These are phyloP conservation scores for Kalaharituber pfeilii DNA, from an alignment of 2,329 filamentous ascomycete genomes.

Conservation along the genomic window DNA sequence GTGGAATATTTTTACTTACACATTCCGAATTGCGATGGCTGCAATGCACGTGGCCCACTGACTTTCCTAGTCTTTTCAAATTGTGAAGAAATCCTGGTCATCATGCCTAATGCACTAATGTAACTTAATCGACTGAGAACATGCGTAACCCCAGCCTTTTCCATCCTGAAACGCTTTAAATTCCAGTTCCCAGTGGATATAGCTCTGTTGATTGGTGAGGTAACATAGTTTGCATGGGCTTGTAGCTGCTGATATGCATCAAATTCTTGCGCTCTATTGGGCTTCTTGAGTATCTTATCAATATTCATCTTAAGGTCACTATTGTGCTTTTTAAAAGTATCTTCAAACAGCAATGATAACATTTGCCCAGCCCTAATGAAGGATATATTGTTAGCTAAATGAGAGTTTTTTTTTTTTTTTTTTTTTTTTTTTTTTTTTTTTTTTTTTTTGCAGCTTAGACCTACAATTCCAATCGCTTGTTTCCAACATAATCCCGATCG, in stretches of 20 bases:
- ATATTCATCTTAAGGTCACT: constrained; percentile 79
- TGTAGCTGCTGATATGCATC: constrained; percentile 74
- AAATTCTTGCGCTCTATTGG: constrained; percentile 70
- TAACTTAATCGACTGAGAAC: constrained; percentile 91
- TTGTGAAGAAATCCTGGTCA: constrained; percentile 95
- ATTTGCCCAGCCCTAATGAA: constrained; percentile 57
- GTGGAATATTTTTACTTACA: constrained; percentile 17
- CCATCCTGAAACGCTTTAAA: constrained; percentile 97
- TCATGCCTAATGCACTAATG: constrained; percentile 94
- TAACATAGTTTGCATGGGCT: constrained; percentile 73
- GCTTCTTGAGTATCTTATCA: constrained; percentile 89
- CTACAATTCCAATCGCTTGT: constrained; percentile 74
- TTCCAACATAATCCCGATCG: constrained; percentile 93
- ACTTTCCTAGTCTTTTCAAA: constrained; percentile 98
- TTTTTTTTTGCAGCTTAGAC: too few species aligned
- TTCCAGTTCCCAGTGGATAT: constrained; percentile 98
- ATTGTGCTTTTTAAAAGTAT: constrained; percentile 92
- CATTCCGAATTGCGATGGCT: constrained; percentile 97
- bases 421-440: too few species aligned
- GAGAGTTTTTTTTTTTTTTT: constrained; percentile 9
- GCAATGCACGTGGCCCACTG: constrained; percentile 81
- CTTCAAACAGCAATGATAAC: constrained; percentile 83
- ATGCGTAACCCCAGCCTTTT: constrained; percentile 88
- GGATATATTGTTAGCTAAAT: constrained; percentile 7
- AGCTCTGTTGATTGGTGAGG: constrained; percentile 80